Evolutionary conservation across 768 basidiomycete genomes (phyloP), one percentile per base, ranked within the genome.

Genomic region (Lyophyllum semitale): DNA sequence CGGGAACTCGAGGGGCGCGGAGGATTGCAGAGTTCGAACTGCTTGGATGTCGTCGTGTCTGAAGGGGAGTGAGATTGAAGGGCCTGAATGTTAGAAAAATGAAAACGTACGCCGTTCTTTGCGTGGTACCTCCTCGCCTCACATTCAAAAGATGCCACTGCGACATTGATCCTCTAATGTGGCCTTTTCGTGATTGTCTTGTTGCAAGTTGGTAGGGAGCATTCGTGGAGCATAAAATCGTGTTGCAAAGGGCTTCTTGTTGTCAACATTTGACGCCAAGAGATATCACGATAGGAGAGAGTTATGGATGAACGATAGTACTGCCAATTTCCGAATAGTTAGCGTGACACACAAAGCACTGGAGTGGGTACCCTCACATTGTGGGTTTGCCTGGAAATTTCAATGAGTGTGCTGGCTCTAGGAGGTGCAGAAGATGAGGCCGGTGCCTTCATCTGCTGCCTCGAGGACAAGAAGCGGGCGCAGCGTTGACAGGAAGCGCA

Each of bases 81-180:
- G 18, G 18, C 22, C n/a, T 50, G 42, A 54, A 32, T 29, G 20
- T 50, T 23, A 51, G 27, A 53, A 30, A 30, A 51, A 54, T 29
- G 53, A 35, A 35, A 40, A 75, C 81, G 54, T 60, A 84, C 85
- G 62, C 66, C 67, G 55, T 68, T 73, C 48, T 78, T 77, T 46
- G 69, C 69, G 59, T 74, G 67, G 49, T 65, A 67, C 51, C 72
- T 69, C 52, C 71, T 64, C 41, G 74, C 68, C 20, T 75, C 74
- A 20, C 68, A 67, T 17, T 77, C 79, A 48, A 77, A 72, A 17
- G 77, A 71, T 56, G 71, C 76, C 8, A 74, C 72, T 41, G 77
- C 77, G 30, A 69, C 67, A 50, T 74, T 76, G 83, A 66, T 90
- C 81, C 66, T 83, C 80, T 54, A 79, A 62, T 25, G 58, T 55